A percentile compares a stretch with the other conserved stretches of the same genome.
Conservation (phyloP, 768 basidiomycete species). For the Xerocomellus amylosporus region DNA sequence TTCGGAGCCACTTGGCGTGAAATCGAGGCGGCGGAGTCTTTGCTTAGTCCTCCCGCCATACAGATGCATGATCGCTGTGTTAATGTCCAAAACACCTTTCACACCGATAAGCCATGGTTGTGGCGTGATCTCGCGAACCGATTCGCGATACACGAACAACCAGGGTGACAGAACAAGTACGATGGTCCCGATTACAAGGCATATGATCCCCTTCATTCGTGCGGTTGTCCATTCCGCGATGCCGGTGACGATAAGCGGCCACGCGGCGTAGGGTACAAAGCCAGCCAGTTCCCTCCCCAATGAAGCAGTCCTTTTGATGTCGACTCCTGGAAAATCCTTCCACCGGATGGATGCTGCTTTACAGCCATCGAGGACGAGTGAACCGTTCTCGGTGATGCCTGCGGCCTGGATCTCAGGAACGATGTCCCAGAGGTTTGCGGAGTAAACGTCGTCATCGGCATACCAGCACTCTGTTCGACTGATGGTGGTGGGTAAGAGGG, state of each 20-base stretch:
- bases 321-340: slow-evolving; percentile 18
- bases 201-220: neutral
- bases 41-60: slow-evolving; percentile 4
- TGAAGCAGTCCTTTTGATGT: slow-evolving; percentile 7
- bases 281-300: slow-evolving; percentile 7
- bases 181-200: neutral
- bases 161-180: slow-evolving; percentile 4
- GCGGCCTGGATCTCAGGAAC: slow-evolving; percentile 19
- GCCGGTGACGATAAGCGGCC: slow-evolving; percentile 6
- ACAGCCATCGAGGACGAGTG: slow-evolving; percentile 21
- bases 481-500: slow-evolving; percentile 11
- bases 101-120: slow-evolving; percentile 23
- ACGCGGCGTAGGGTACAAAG: slow-evolving; percentile 6
- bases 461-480: slow-evolving; percentile 13
- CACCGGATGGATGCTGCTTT: slow-evolving; percentile 17
- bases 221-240: neutral
- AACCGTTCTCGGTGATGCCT: slow-evolving; percentile 15
- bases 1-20: slow-evolving; percentile 15
- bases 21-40: neutral
- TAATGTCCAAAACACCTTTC: slow-evolving; percentile 17
- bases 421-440: slow-evolving; percentile 19
- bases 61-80: slow-evolving; percentile 6
- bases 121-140: slow-evolving; percentile 13
- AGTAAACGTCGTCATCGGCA: slow-evolving; percentile 16
- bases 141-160: slow-evolving; percentile 9